Evolutionary conservation across 371 early-diverging fungal species (phyloP).

Genomic region (Saksenaea oblongispora): DNA sequence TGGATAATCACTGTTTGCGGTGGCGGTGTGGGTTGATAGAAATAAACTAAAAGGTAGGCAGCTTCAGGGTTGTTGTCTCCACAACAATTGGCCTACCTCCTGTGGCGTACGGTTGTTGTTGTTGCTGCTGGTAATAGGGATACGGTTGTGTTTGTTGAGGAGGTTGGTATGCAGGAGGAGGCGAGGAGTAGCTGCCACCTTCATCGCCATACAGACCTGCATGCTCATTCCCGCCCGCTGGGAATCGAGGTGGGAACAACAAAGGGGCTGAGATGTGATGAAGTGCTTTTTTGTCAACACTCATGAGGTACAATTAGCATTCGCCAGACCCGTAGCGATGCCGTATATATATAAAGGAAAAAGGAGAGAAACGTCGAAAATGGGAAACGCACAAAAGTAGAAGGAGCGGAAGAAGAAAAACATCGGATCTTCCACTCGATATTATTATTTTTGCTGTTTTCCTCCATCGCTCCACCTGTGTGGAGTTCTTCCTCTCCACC

Average conservation of each 20-base stretch:
- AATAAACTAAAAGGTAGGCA: slow-evolving; percentile 14
- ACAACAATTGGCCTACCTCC: slow-evolving; percentile 4
- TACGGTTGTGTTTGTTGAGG: not conserved
- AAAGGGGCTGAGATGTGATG: slow-evolving; percentile 7
- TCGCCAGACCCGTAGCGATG: not conserved
- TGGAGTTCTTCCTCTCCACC: too few species aligned
- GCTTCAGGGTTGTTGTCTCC: not conserved
- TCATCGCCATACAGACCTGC: not conserved
- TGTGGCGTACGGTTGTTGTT: slow-evolving; percentile 4
- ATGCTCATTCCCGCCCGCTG: not conserved
- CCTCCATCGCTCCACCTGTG: too few species aligned
- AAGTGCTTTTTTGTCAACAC: slow-evolving; percentile 2
- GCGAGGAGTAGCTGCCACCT: slow-evolving; percentile 1
- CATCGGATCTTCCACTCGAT: not conserved
- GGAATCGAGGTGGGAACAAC: not conserved
- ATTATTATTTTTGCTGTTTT: too few species aligned
- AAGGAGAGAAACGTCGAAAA: not conserved
- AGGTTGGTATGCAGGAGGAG: slow-evolving; percentile 25
- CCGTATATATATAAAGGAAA: not conserved
- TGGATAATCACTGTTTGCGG: slow-evolving; percentile 45
- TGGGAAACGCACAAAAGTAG: not conserved
- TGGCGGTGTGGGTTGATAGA: slow-evolving; percentile 39
- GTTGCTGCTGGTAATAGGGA: slow-evolving; percentile 5
- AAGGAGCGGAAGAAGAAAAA: not conserved
- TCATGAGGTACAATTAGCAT: not conserved